Evolutionary conservation across 2,329 filamentous ascomycete species (phyloP), one percentile per base, ranked within the genome.

Genomic region (Colletotrichum tamarilloi): DNA sequence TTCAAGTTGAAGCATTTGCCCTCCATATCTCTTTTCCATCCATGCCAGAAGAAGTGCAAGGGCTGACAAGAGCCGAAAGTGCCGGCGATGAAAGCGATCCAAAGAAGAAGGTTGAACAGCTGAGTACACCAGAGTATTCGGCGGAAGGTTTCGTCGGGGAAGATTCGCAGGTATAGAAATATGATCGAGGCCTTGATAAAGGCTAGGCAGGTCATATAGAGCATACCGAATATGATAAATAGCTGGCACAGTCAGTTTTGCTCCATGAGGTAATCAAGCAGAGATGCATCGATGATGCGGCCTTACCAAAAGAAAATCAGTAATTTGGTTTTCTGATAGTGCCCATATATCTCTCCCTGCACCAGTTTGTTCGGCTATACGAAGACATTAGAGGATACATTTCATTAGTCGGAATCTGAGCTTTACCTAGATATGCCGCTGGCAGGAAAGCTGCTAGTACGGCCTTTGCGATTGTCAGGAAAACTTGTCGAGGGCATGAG

Each of bases 11-110:
- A 78, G 74, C 84, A 85, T 16, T 62, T 74, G 1, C 83, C 83
- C 22, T 57, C n/a, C 60, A 66, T 70, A 1, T 74, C 65, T n/a
- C 63, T 59, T 1, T 80, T 79, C 82, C 82, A 75, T 3, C 64
- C 64, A 0, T 87, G 67, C 87, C 87, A 88, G 76, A 83, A 83
- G 74, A 81, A 85, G 11, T 78, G 68, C 9, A 87, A 77, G 0
- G 85, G 85, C 7, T 77, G 74, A 76, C 85, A 86, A 63, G 84
- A 81, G 19, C 84, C 79, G 8, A 84, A 73, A 4, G 79, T 80
- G 14, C 80, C 80, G 19, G 82, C 68, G 59, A 81, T 78, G 63
- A 82, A 82, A 52, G 77, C 77, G 4, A 78, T 70, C 8, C 59
- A 26, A 14, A 66, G 3, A 2, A 67, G 24, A 8, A 66, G 32